Percentiles rank a stretch among this genome's conserved stretches.
These are phyloP conservation scores for Fusarium ambrosium DNA, from an alignment of 2,329 filamentous ascomycete genomes.

Conservation along the genomic window DNA sequence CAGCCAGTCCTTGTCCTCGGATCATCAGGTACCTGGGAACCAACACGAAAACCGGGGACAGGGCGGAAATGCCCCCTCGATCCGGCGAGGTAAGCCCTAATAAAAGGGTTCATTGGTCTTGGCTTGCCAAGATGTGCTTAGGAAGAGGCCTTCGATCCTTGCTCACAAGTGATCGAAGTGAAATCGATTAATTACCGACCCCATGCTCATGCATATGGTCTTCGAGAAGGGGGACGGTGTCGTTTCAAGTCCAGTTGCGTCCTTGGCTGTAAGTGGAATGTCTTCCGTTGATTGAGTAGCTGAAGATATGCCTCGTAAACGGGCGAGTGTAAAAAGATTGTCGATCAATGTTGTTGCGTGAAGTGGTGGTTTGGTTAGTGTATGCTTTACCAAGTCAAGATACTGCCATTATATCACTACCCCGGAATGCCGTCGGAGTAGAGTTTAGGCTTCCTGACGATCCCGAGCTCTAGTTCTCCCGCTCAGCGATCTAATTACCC, in stretches of 20 bases:
- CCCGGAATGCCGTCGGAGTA: neutral
- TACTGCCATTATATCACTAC: neutral
- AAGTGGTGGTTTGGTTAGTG: neutral
- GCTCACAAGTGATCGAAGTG: neutral
- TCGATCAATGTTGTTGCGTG: neutral
- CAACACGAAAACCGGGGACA: neutral
- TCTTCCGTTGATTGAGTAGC: neutral
- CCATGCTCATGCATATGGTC: neutral
- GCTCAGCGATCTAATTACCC: neutral
- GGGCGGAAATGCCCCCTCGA: conserved; percentile 4
- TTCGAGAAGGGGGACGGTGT: conserved; percentile 1
- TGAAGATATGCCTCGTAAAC: neutral
- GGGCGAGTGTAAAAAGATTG: neutral
- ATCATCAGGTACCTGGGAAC: neutral
- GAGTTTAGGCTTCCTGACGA: neutral
- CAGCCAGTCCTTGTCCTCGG: neutral
- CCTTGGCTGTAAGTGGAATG: neutral
- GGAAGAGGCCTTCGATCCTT: neutral
- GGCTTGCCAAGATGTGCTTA: neutral
- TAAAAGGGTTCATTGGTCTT: neutral
- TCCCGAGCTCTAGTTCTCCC: neutral
- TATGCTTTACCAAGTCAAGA: neutral
- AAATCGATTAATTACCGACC: neutral
- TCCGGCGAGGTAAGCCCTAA: conserved; percentile 1
- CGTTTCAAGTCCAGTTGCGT: conserved; percentile 5